Evolutionary conservation across 768 basidiomycete genomes (phyloP), one percentile per base, ranked within the genome.

Genomic region (Kwoniella botswanensis): DNA sequence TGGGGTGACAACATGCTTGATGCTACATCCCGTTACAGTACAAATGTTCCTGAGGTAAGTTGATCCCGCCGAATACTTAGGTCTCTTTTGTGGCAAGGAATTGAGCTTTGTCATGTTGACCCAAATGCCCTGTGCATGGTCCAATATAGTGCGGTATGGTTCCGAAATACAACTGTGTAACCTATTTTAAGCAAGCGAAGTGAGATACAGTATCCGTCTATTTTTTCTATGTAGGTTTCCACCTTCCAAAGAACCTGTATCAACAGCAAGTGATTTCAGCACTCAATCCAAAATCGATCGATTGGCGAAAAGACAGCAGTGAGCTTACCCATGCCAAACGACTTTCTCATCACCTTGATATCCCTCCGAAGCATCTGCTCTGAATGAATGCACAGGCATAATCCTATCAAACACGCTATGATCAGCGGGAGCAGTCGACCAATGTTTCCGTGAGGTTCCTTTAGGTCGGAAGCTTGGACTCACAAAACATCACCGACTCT

Each of bases 271-370:
- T 21, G 6, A 46, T 9, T 3, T n/a, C n/a, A 60, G 41, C 11
- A 13, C 1, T 2, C 3, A 15, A 3, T 6, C 35, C 35, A 35
- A 35, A 9, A 61, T 22, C 26, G 18, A 17, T 44, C 57, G 57
- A 59, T 22, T 59, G 26, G 10, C 29, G 42, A 26, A 7, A 53
- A n/a, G 17, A 44, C 1, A 9, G 21, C 13, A 2, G 1, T 17
- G 11, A n/a, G 59, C 73, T 68, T 43, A 75, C 74, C 74, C 74
- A 50, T 75, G 74, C 74, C 74, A 75, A 5, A 75, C 74, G 13
- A 70, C 71, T 46, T 52, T 50, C 15, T 71, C 18, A 15, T 71
- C 71, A 13, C 74, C 74, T 59, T 75, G 74, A 61, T 69, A 72
- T 12, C 74, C 74, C 55, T 72, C 74, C 18, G 66, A 68, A 5